Evolutionary conservation across 768 basidiomycete genomes (phyloP), one percentile per base, ranked within the genome.

Genomic region (Porpolomopsis calyptriformis): DNA sequence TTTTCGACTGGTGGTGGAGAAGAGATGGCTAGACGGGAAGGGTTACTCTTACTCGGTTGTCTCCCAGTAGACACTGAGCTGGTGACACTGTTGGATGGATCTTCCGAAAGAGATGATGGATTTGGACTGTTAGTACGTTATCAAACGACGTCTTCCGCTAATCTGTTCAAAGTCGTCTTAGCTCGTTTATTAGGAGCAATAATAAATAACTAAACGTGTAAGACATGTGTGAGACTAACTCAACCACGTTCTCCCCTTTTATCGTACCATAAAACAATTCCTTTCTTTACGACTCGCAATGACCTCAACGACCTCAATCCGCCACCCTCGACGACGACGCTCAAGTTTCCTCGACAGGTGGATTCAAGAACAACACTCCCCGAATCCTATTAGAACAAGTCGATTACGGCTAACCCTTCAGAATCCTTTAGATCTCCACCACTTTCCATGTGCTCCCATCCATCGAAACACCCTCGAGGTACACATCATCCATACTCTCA

Each of bases 1-100:
- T 99, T 98, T 62, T 96, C 92, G 6, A 84, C 80, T 3, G 91
- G 91, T 12, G 96, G 96, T 2, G 96, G 93, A 1, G 78, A 83
- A 63, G 85, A 82, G 56, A 81, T 92, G 84, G 91, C 88, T 3
- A 69, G 71, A 50, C 73, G 72, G 42, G 87, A 93, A 56, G 74
- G 70, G 1, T 55, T 97, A 29, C 61, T 58, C 40, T 96, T 92
- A 60, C 69, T 99, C 45, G 96, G 96, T 9, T 75, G 85, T 35
- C 69, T 99, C 31, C 96, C 96, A 4, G 83, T 99, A 33, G 96
- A 98, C 68, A 84, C 87, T 0, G 89, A 88, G 53, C 76, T 99
- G 25, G 91, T 92, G 35, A 76, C 76, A 18, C 61, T 98, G 44
- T 64, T 99, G 51, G 94, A 98, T 56, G 82, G 77, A 3, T 79